Conservation (phyloP, 169 alveolate genomes). For the Toxoplasma gondii region DNA sequence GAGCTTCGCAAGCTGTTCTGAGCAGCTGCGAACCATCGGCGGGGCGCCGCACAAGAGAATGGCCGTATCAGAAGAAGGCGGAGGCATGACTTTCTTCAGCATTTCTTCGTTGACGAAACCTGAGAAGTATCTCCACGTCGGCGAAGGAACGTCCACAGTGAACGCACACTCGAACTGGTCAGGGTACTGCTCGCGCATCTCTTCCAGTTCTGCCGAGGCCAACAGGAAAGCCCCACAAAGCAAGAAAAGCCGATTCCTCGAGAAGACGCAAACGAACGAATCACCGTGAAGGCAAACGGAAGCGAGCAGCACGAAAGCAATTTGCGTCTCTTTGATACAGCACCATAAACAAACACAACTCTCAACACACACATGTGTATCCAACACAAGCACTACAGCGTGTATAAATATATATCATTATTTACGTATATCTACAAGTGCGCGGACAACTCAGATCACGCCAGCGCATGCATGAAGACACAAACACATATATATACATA, state of each 20-base stretch:
- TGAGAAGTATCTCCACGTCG: conserved; percentile 73
- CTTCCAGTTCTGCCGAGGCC: conserved; percentile 55
- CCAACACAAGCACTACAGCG: no score
- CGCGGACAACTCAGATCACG: no score
- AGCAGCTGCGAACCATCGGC: conserved; percentile 72
- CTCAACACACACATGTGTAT: no score
- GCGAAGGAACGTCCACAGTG: conserved; percentile 69
- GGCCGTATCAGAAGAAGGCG: conserved; percentile 73
- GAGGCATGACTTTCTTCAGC: conserved; percentile 73
- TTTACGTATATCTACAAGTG: no score
- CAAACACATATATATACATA: no score
- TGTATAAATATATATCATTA: no score
- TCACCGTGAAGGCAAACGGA: not conserved
- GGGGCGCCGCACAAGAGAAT: conserved; percentile 84
- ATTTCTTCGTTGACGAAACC: conserved; percentile 79
- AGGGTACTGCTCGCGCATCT: conserved; percentile 50
- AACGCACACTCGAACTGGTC: conserved; percentile 69
- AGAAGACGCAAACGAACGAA: not conserved
- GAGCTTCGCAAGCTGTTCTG: conserved; percentile 35
- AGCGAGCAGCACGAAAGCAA: no score
- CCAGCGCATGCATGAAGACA: no score
- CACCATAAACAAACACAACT: no score
- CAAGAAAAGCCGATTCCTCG: not conserved
- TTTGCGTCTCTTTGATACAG: no score
- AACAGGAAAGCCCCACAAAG: not conserved